Evolutionary conservation across 805 yeast genomes (phyloP).

Genomic region (Spathaspora boniae): DNA sequence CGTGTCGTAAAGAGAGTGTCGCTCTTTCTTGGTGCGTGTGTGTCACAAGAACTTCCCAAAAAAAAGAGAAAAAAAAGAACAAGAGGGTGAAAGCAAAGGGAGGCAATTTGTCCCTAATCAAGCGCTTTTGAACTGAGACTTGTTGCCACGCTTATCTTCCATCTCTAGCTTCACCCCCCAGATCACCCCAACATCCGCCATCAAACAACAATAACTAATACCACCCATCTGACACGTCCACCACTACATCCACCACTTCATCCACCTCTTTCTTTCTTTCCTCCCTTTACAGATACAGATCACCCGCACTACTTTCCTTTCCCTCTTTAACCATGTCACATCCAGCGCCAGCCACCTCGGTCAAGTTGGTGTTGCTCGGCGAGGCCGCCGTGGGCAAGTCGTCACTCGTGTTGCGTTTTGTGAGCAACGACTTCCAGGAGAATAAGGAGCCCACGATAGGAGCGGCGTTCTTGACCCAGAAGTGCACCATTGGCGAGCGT

Average conservation of each 20-base stretch:
- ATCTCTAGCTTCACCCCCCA: background rate
- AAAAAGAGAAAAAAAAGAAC: no score
- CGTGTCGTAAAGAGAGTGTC: no score
- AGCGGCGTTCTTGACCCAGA: slow-evolving; percentile 93
- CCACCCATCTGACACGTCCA: background rate
- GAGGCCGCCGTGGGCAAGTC: slow-evolving; percentile 99
- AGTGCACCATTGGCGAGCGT: slow-evolving; percentile 80
- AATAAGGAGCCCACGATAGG: slow-evolving; percentile 98
- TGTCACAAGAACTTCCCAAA: no score
- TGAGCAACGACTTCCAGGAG: slow-evolving; percentile 92
- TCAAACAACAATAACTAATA: no score
- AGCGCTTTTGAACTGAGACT: no score
- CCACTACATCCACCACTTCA: no score
- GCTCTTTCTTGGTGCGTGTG: no score
- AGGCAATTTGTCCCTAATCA: no score
- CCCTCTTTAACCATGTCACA: slow-evolving; percentile 17
- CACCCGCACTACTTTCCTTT: background rate
- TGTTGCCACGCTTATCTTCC: no score
- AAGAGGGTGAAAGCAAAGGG: no score
- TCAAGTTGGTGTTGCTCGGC: slow-evolving; percentile 87
- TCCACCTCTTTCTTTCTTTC: background rate
- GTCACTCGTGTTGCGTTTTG: slow-evolving; percentile 86
- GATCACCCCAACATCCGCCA: background rate
- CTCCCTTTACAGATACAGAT: background rate
- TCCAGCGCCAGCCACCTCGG: slow-evolving; percentile 56